Evolutionary conservation across 495 filamentous ascomycete species (phyloP).

Genomic region (Pyrenula massariospora): DNA sequence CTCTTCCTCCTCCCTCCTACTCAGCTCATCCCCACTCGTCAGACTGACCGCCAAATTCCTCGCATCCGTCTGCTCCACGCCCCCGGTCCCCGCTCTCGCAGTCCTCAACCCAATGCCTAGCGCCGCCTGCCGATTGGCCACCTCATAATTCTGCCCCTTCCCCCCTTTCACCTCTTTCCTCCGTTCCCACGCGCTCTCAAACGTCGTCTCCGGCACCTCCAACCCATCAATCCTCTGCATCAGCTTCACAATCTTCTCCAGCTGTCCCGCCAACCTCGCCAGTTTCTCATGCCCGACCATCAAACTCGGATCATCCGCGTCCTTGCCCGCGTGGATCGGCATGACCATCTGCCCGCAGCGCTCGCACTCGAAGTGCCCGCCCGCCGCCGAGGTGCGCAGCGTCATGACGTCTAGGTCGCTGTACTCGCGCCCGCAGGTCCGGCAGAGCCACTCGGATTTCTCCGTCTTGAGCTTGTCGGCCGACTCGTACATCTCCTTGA

Average conservation of each 20-base stretch:
- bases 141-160: not conserved
- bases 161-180: conserved; percentile 25
- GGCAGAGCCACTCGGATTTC: conserved; percentile 81
- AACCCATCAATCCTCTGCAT: conserved; percentile 76
- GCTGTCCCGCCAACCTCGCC: conserved; percentile 74
- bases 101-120: conserved; percentile 8
- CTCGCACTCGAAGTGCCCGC: conserved; percentile 67
- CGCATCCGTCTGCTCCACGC: conserved; percentile 47
- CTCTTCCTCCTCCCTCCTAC: conserved; percentile 61
- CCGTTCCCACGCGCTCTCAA: conserved; percentile 59
- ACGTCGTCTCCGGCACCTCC: conserved; percentile 75
- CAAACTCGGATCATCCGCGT: conserved; percentile 34
- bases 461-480: conserved; percentile 56
- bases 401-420: conserved; percentile 54
- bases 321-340: conserved; percentile 47
- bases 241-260: conserved; percentile 71
- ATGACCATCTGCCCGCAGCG: conserved; percentile 63
- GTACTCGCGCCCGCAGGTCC: conserved; percentile 68
- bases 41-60: conserved; percentile 69
- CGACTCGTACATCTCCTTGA: conserved; percentile 55
- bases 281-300: conserved; percentile 75
- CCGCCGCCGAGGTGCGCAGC: too few species aligned
- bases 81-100: conserved; percentile 43
- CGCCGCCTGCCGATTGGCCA: not conserved
- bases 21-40: conserved; percentile 60